phyloP scores from a whole-genome alignment of 1,284 basidiomycete genomes.

The Tilletia walkeri region DNA sequence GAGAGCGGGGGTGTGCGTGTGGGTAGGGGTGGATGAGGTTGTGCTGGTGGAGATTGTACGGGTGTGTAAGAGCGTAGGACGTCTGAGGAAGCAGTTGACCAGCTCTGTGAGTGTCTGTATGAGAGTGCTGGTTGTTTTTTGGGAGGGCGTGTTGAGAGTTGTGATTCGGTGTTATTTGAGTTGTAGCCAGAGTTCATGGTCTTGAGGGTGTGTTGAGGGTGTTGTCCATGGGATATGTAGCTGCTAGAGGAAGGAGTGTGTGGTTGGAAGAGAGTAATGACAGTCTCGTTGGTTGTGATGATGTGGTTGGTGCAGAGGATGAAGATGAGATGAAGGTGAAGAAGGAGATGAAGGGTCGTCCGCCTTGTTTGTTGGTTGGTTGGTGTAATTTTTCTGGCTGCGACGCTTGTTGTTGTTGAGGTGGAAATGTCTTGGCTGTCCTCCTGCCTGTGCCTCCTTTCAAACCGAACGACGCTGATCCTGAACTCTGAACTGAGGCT shows the following conservation, averaged over 20 bases:
- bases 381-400: no score
- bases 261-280: constrained; percentile 1
- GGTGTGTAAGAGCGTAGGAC: background rate
- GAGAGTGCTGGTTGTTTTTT: background rate
- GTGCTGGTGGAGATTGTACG: background rate
- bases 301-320: no score
- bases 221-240: background rate
- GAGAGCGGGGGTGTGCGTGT: constrained; percentile 1
- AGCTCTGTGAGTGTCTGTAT: constrained; percentile 8
- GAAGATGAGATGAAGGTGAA: no score
- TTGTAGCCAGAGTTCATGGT: constrained; percentile 9
- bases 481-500: no score
- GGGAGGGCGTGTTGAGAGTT: background rate
- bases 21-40: constrained; percentile 3
- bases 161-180: background rate
- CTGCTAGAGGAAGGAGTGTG: background rate
- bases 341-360: no score
- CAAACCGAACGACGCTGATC: no score
- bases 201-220: background rate
- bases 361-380: no score
- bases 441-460: no score
- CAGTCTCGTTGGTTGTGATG: background rate
- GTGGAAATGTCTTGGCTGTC: no score
- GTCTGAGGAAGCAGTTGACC: constrained; percentile 4
- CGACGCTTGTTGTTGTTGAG: no score